A percentile compares a stretch with the other conserved stretches of the same genome.
Conservation (phyloP, 1,284 basidiomycete genomes). For the Meripilus lineatus region DNA sequence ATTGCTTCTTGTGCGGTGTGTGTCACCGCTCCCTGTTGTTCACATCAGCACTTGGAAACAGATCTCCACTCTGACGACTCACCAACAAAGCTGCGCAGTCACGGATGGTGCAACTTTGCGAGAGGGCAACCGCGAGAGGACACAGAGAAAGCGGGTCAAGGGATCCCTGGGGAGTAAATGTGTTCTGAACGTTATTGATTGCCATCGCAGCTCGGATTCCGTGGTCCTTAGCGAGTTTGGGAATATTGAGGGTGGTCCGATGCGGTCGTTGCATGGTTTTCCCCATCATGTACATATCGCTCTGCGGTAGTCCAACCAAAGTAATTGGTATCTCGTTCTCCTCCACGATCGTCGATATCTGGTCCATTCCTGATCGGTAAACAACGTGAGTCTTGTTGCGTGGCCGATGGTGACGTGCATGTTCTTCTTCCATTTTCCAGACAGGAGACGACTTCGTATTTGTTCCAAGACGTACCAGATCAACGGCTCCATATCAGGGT, state of each 20-base stretch:
- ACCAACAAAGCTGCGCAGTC: conserved; percentile 47
- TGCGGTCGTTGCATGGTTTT: conserved; percentile 28
- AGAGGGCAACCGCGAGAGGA: conserved; percentile 53
- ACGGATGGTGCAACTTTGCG: conserved; percentile 46
- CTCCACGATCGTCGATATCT: conserved; percentile 27
- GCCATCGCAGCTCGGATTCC: conserved; percentile 48
- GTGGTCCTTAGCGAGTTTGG: conserved; percentile 38
- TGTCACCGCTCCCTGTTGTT: conserved; percentile 22
- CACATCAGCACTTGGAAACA: neutral
- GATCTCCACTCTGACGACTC: conserved; percentile 16
- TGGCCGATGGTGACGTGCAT: conserved; percentile 51
- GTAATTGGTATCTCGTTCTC: conserved; percentile 38
- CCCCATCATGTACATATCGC: conserved; percentile 65
- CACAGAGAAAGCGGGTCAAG: conserved; percentile 55
- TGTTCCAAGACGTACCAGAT: conserved; percentile 47
- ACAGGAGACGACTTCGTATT: conserved; percentile 23
- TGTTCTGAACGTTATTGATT: conserved; percentile 62
- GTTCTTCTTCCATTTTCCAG: conserved; percentile 18
- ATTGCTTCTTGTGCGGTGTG: conserved; percentile 32
- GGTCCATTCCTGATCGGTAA: conserved; percentile 42
- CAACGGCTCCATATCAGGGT: conserved; percentile 44
- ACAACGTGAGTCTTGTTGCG: conserved; percentile 52
- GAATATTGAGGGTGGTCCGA: conserved; percentile 49
- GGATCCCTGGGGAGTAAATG: conserved; percentile 62
- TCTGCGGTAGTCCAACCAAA: conserved; percentile 56